Percentiles rank a stretch among this genome's conserved stretches.
These are phyloP conservation scores for Cryptosporidium ryanae DNA, from an alignment of 169 alveolate genomes.

Conservation along the genomic window DNA sequence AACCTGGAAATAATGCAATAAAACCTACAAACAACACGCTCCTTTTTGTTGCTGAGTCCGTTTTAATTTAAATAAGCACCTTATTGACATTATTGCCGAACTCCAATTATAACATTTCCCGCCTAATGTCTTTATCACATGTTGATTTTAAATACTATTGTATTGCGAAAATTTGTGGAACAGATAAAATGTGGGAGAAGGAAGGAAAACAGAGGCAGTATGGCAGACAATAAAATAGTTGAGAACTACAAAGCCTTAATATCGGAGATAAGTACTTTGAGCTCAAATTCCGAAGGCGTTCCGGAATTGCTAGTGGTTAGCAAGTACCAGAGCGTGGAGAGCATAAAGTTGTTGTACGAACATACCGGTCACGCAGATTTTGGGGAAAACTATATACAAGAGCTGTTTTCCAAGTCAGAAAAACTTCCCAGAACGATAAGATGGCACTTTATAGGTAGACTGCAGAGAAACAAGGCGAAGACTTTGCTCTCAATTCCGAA, in stretches of 20 bases:
- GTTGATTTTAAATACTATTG: too few species aligned
- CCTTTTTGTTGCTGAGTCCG: too few species aligned
- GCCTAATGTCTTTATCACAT: too few species aligned
- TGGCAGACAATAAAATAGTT: slow-evolving; percentile 20
- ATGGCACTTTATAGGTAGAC: slow-evolving; percentile 96
- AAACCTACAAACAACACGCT: too few species aligned
- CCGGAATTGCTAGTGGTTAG: slow-evolving; percentile 63
- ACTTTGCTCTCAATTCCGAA: slow-evolving; percentile 85
- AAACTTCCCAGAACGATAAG: slow-evolving; percentile 87
- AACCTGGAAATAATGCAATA: too few species aligned
- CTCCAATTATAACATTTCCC: too few species aligned
- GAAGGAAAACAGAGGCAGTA: neutral
- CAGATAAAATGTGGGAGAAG: neutral
- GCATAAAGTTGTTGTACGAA: slow-evolving; percentile 37
- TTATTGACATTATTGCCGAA: too few species aligned
- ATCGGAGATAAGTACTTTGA: neutral
- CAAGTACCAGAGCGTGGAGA: slow-evolving; percentile 40
- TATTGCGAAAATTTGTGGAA: too few species aligned
- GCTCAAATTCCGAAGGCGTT: slow-evolving; percentile 3
- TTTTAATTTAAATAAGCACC: too few species aligned
- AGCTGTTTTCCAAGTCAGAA: slow-evolving; percentile 87
- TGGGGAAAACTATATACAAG: slow-evolving; percentile 94
- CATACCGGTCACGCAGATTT: slow-evolving; percentile 87
- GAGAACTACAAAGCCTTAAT: slow-evolving; percentile 18
- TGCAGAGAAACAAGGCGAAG: slow-evolving; percentile 92